Evolutionary conservation across 257 asterid species (phyloP), one percentile per base, ranked within the genome.

Genomic region (Ocimum tenuiflorum): DNA sequence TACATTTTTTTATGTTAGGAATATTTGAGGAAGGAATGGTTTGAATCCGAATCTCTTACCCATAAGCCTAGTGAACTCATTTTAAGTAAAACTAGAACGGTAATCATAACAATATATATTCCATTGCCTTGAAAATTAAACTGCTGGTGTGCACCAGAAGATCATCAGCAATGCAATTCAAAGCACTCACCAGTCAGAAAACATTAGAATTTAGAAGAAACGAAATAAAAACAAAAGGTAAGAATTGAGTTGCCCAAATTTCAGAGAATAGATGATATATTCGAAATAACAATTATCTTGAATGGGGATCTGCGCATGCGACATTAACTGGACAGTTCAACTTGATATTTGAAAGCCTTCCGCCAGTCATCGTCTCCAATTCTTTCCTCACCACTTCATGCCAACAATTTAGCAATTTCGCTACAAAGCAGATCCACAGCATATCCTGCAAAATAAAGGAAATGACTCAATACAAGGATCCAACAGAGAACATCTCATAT

Each of bases 371-470:
- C 65, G 60, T 60, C 58, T 60, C 64, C 63, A 54, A n/a, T 51
- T 42, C 59, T 31, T 53, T 62, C 18, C 31, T n/a, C 56, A 0
- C 43, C 54, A 61, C 70, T 50, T 33, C 46, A 41, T 68, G 70
- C 75, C 50, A 10, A 31, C 22, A 63, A 54, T 46, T 48, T 9
- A 42, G 68, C 27, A 24, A 35, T 57, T 38, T 27, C 33, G 45
- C 73, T 15, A 6, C 49, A 57, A 18, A 66, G 38, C 59, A 13
- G 52, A 23, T 24, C 73, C 67, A 47, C 46, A 60, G 33, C 51
- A 69, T 23, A 24, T 49, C 71, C 82, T 74, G 71, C 72, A 78
- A 49, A 57, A 46, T n/a, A n/a, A n/a, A n/a, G 38, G 46, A 59
- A 46, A 23, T 1, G 9, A 63, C 36, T 38, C 10, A 39, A 33